A percentile compares a stretch with the other conserved stretches of the same genome.
phyloP scores from a whole-genome alignment of 106 monocot genomes.

The Dendrobium chrysotoxum region DNA sequence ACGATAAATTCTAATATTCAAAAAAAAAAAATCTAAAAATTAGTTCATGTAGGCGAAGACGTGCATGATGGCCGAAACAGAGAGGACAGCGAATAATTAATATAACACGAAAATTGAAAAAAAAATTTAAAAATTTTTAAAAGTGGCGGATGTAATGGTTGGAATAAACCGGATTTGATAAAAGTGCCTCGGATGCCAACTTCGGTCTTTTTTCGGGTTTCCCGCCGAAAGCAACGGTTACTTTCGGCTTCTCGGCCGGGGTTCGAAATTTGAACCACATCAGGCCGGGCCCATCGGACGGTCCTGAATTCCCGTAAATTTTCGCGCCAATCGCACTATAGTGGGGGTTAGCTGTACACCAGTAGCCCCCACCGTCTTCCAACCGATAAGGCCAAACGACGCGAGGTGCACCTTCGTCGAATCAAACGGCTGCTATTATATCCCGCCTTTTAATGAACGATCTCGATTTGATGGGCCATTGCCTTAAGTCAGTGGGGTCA shows the following conservation, averaged over 20 bases:
- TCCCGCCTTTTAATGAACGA: background rate
- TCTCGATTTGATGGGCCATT: background rate
- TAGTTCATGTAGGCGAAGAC: background rate
- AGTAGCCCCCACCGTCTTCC: background rate
- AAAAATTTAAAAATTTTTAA: background rate
- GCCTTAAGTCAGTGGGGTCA: background rate
- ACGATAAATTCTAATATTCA: background rate
- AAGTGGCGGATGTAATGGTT: background rate
- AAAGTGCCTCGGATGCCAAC: background rate
- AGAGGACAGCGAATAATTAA: background rate
- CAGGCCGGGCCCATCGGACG: constrained; percentile 4
- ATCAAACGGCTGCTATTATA: background rate
- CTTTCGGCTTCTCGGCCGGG: constrained; percentile 4
- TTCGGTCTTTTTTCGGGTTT: constrained; percentile 9
- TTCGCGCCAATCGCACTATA: constrained; percentile 1
- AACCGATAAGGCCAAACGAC: background rate
- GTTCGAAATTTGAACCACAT: constrained; percentile 10
- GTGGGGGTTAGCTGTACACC: constrained; percentile 1
- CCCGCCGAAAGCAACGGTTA: constrained; percentile 12
- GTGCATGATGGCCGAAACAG: constrained; percentile 1
- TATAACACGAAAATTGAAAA: background rate
- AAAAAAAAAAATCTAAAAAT: background rate
- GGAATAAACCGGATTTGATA: constrained; percentile 3
- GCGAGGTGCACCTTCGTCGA: background rate
- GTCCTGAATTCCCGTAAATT: background rate